Evolutionary conservation across 495 filamentous ascomycete species (phyloP).

Genomic region (Penicillium cinerascens): DNA sequence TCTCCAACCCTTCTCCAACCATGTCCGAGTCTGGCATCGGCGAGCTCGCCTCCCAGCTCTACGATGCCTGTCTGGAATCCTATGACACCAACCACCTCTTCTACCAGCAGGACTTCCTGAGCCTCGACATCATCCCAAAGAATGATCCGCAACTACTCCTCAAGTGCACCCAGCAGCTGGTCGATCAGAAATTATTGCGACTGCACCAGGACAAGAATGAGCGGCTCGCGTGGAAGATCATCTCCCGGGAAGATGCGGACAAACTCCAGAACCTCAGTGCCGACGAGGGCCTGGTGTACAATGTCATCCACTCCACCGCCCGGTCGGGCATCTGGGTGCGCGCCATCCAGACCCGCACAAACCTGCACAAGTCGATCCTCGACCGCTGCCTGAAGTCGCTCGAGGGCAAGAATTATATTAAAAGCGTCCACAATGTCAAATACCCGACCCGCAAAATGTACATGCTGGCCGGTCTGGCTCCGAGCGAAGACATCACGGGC

Average conservation of each 20-base stretch:
- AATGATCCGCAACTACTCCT: conserved; percentile 56
- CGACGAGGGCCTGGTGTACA: conserved; percentile 80
- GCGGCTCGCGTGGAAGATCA: conserved; percentile 61
- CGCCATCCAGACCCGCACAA: conserved; percentile 67
- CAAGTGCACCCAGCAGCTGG: conserved; percentile 57
- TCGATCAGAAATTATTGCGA: conserved; percentile 65
- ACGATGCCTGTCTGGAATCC: conserved; percentile 39
- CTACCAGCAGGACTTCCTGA: conserved; percentile 62
- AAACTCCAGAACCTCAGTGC: conserved; percentile 63
- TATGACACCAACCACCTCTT: conserved; percentile 53
- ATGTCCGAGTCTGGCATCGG: conserved; percentile 35
- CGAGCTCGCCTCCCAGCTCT: conserved; percentile 43
- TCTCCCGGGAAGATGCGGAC: conserved; percentile 64
- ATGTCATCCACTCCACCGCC: conserved; percentile 75
- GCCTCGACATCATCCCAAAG: conserved; percentile 58
- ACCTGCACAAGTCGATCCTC: conserved; percentile 74
- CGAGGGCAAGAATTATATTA: conserved; percentile 82
- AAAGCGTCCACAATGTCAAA: conserved; percentile 61
- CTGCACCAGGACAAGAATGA: conserved; percentile 51
- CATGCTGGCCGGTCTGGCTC: conserved; percentile 63
- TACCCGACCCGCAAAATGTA: conserved; percentile 61
- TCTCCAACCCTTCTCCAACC: conserved; percentile 16
- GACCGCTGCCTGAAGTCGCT: conserved; percentile 73
- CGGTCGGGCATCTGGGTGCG: conserved; percentile 85
- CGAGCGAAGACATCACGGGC: conserved; percentile 83